Evolutionary conservation across 2,329 filamentous ascomycete species (phyloP).

Genomic region (Cryphonectria nitschkei): DNA sequence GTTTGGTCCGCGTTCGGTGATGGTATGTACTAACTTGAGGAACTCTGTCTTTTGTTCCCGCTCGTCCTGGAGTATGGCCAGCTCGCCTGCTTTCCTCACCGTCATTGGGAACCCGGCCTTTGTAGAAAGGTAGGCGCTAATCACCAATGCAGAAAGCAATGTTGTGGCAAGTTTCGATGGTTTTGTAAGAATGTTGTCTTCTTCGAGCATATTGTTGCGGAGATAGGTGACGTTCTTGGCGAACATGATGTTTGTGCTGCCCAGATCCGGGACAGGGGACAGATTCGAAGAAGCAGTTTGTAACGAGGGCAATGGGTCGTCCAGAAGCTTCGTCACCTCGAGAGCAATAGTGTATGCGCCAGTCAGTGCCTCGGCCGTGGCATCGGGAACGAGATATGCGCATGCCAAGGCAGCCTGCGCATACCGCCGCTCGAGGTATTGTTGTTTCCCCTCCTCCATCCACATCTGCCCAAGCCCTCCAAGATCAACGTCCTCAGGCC

Average conservation of each 20-base stretch:
- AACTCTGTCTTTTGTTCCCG: slow-evolving; percentile 67
- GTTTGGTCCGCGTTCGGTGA: slow-evolving; percentile 54
- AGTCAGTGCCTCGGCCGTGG: slow-evolving; percentile 59
- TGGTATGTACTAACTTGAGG: slow-evolving; percentile 59
- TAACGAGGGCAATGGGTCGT: slow-evolving; percentile 59
- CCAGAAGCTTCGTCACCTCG: slow-evolving; percentile 63
- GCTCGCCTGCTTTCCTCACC: slow-evolving; percentile 60
- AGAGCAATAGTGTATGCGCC: slow-evolving; percentile 63
- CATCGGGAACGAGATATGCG: slow-evolving; percentile 68
- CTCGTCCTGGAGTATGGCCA: slow-evolving; percentile 65
- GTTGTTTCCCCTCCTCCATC: slow-evolving; percentile 63
- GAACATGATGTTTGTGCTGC: slow-evolving; percentile 41
- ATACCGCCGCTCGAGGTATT: slow-evolving; percentile 65
- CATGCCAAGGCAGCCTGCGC: slow-evolving; percentile 69
- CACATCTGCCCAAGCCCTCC: slow-evolving; percentile 61
- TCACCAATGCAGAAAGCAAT: slow-evolving; percentile 65
- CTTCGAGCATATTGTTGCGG: slow-evolving; percentile 57
- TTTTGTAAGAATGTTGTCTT: slow-evolving; percentile 67
- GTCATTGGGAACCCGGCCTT: slow-evolving; percentile 54
- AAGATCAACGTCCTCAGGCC: slow-evolving; percentile 70
- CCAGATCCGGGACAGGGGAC: slow-evolving; percentile 43
- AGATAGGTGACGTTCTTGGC: slow-evolving; percentile 49
- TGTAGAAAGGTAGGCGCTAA: slow-evolving; percentile 62
- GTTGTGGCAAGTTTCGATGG: slow-evolving; percentile 59
- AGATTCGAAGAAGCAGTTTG: slow-evolving; percentile 52